These are phyloP conservation scores for Clarireedia homoeocarpa DNA, from an alignment of 2,329 filamentous ascomycete genomes.

Conservation along the genomic window DNA sequence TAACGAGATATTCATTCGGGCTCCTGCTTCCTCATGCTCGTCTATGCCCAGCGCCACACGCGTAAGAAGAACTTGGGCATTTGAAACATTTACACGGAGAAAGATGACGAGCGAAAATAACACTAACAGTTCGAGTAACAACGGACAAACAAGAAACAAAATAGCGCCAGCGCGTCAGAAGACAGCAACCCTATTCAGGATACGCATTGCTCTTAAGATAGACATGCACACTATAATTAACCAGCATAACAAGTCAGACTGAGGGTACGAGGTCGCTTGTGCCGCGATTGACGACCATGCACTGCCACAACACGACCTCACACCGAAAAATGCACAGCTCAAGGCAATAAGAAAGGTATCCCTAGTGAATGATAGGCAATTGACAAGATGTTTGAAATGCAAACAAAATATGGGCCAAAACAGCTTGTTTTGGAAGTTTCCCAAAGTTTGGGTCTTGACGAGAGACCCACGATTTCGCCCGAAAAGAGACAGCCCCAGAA, in stretches of 20 bases:
- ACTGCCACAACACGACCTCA: conserved; percentile 1
- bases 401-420: background rate
- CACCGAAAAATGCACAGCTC: background rate
- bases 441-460: background rate
- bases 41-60: conserved; percentile 6
- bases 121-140: background rate
- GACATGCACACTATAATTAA: conserved; percentile 5
- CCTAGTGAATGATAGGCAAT: background rate
- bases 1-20: background rate
- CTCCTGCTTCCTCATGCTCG: background rate
- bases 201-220: conserved; percentile 1
- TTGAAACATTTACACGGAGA: background rate
- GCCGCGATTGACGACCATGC: conserved; percentile 3
- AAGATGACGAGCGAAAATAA: conserved; percentile 8
- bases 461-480: background rate
- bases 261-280: conserved; percentile 6
- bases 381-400: background rate
- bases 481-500: no score
- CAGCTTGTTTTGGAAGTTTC: background rate
- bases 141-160: background rate
- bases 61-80: background rate
- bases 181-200: background rate
- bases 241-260: background rate
- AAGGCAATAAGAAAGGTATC: background rate
- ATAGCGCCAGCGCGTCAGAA: background rate